A percentile compares a stretch with the other conserved stretches of the same genome.
phyloP scores from a whole-genome alignment of 78 protist species.

The Pelomyxa schiedti region DNA sequence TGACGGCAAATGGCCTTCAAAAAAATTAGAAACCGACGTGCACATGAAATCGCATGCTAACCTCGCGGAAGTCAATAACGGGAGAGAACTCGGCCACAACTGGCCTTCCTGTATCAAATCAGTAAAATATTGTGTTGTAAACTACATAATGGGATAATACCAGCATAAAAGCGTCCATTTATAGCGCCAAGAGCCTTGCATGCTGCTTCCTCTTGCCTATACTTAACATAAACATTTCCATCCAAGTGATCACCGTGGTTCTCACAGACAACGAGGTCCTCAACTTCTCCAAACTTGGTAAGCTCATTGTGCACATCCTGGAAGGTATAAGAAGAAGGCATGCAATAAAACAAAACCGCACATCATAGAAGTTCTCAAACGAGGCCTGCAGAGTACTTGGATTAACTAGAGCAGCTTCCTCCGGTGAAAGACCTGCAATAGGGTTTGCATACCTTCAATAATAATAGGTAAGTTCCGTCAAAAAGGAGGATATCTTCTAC shows the following conservation, averaged over 20 bases:
- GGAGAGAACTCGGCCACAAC: conserved; percentile 90
- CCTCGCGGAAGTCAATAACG: conserved; percentile 95
- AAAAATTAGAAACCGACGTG: too few species aligned
- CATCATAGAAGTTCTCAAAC: too few species aligned
- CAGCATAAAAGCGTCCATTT: conserved; percentile 73
- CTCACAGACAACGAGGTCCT: conserved; percentile 74
- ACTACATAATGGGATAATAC: too few species aligned
- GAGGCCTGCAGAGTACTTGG: too few species aligned
- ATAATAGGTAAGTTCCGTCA: too few species aligned
- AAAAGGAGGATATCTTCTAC: conserved; percentile 60
- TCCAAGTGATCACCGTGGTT: conserved; percentile 91
- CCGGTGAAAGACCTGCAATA: neutral
- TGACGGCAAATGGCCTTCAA: too few species aligned
- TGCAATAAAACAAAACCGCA: too few species aligned
- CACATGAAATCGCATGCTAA: too few species aligned
- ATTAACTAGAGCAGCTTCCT: too few species aligned
- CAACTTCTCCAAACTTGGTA: conserved; percentile 68
- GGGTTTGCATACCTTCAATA: neutral
- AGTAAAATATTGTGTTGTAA: neutral
- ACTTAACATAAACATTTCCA: conserved; percentile 95
- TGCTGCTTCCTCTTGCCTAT: conserved; percentile 79
- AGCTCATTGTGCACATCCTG: conserved; percentile 84
- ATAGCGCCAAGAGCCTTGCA: conserved; percentile 62
- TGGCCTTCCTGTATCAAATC: conserved; percentile 47
- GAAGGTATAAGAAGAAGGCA: too few species aligned